Base-by-base conservation (phyloP, 1,284 basidiomycete genomes). In the Ganoderma leucocontextum region DNA sequence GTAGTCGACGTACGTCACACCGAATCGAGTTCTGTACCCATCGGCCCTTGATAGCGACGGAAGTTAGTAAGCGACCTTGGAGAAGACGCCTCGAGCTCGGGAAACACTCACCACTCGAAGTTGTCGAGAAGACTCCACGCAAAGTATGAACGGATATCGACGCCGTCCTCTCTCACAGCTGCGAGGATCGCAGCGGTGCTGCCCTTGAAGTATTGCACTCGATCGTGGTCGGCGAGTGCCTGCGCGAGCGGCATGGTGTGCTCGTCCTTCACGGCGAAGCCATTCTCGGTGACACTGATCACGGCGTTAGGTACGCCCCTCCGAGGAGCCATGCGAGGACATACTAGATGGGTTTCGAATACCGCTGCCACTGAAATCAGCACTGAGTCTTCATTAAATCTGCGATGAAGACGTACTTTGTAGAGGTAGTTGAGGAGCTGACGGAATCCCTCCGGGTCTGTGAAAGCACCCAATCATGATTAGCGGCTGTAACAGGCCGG, bases 71-170 rank as follows among this genome's bases (percentile, higher is more conserved):
- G 29, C 29, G n/a, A 42, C 9, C 38, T 10, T 49, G 49, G 22
- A 33, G 8, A 38, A 4, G 44, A 6, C 39, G n/a, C 39, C 12
- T 53, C 13, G 10, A 22, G 25, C 41, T 7, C 33, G 19, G n/a
- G 2, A 29, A 72, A 68, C 17, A 70, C 72, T 35, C 67, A 81
- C 87, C 92, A 93, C 79, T 94, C 92, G 69, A 93, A 93, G 79
- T 93, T 93, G 77, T 93, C 91, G 65, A 91, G 75, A 64, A 91
- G 80, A 78, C 87, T 91, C 90, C 90, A 92, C 17, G 89, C 88
- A 80, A 93, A 91, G 79, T 93, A 94, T 0, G 87, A 86, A 53
- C 85, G 79, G 61, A 93, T 80, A 65, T 90, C 87, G 19, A 93
- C 89, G 7, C 88, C 87, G 75, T 94, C 92, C 65, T 88, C 82